Evolutionary conservation across 1,139 yeast species (phyloP), one percentile per base, ranked within the genome.

Genomic region (Yamadazyma friedrichii): DNA sequence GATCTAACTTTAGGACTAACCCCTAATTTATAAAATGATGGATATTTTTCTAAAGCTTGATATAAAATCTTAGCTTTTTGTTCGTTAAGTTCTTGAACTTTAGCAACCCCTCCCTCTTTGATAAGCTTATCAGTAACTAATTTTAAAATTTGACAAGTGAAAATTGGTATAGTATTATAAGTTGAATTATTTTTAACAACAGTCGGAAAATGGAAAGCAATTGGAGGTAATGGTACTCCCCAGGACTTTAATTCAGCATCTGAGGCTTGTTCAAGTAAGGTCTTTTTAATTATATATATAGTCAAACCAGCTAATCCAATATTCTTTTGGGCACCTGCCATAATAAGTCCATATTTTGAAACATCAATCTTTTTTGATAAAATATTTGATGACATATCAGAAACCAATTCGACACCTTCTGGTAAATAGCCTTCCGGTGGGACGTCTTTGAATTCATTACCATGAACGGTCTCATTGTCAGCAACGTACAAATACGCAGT

Each of bases 271-370:
- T 82, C 84, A 42, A 93, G 67, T 40, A 93, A 74, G 4, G 82
- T 60, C 62, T 91, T 91, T 65, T 87, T 87, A 61, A 91, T 82
- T 53, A 93, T 91, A 62, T 89, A 91, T 49, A 93, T 76, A 13
- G 98, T 85, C 51, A 93, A 78, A 33, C 98, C 98, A 5, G 98
- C 98, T 59, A 93, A 72, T 42, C 98, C 98, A 57, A 93, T 88
- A 61, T 93, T 93, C 67, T 93, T 93, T 66, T 93, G 98, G 15
- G 98, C 98, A 45, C 98, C 98, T n/a, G 94, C 95, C 80, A 69
- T 67, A 46, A 93, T 82, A 34, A 89, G 70, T 40, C 97, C 98
- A 57, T 80, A 91, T 62, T 86, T 83, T 43, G 88, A 72, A 36
- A 93, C 84, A 55, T 93, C 96, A 36, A 93, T 62, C 51, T 77